phyloP scores from a whole-genome alignment of 2,329 filamentous ascomycete genomes.

The Nothophoma quercina region DNA sequence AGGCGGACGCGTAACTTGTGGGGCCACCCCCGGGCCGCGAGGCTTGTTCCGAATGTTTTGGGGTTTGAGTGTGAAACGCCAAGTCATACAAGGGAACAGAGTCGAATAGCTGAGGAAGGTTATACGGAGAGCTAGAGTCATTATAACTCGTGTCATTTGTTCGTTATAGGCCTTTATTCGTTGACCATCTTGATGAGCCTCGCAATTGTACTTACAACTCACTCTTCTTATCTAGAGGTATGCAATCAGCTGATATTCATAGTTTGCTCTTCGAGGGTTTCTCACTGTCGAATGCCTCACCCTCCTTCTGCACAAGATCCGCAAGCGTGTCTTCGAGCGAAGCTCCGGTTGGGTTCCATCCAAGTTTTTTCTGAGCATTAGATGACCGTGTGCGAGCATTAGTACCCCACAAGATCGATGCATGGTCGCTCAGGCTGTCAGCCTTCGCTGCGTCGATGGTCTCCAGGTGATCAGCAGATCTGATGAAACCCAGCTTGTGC shows the following conservation, averaged over 20 bases:
- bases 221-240: not conserved
- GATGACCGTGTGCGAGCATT: constrained; percentile 24
- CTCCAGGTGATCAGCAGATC: constrained; percentile 9
- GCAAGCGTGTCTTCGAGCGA: constrained; percentile 20
- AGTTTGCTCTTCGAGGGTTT: not conserved
- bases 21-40: no score
- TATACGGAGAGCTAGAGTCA: no score
- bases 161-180: no score
- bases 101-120: no score
- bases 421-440: constrained; percentile 22
- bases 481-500: constrained; percentile 23
- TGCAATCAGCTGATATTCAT: not conserved
- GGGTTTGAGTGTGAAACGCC: no score
- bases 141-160: no score
- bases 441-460: constrained; percentile 26
- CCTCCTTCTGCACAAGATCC: constrained; percentile 14
- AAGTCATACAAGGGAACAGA: no score
- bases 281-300: not conserved
- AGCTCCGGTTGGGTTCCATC: constrained; percentile 18
- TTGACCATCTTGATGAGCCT: not conserved
- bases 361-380: constrained; percentile 17
- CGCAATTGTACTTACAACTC: constrained; percentile 1
- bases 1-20: no score
- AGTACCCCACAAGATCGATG: constrained; percentile 29
- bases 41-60: no score